Percentiles rank a stretch among this genome's conserved stretches.
Evolutionary conservation across 2,329 filamentous ascomycete genomes (phyloP).

Genomic region (Camptophora hylomeconis): DNA sequence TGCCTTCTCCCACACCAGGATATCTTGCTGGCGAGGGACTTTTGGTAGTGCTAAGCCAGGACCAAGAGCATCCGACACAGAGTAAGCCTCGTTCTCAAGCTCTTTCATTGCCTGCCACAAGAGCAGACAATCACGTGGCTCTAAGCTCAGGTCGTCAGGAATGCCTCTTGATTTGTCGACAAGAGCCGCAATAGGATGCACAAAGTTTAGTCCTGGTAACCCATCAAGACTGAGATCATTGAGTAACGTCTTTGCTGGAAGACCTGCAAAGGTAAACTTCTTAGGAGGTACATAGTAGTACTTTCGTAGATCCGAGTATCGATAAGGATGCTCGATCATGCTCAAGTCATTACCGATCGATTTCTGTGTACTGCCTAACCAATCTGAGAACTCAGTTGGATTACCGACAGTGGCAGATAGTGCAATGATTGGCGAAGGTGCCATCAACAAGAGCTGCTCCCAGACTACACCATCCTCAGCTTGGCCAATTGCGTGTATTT

Average conservation of each 20-base stretch:
- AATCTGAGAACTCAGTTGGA: slow-evolving; percentile 53
- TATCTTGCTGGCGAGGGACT: slow-evolving; percentile 50
- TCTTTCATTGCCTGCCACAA: slow-evolving; percentile 54
- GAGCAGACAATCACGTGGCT: slow-evolving; percentile 56
- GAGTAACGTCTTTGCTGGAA: slow-evolving; percentile 29
- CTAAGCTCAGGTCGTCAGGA: slow-evolving; percentile 54
- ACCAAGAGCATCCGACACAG: slow-evolving; percentile 37
- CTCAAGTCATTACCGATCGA: slow-evolving; percentile 49
- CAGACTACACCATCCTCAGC: slow-evolving; percentile 63
- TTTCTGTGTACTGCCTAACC: slow-evolving; percentile 53
- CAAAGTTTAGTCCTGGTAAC: slow-evolving; percentile 39
- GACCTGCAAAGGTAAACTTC: slow-evolving; percentile 38
- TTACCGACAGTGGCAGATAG: slow-evolving; percentile 72
- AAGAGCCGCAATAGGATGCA: slow-evolving; percentile 55
- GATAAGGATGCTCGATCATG: slow-evolving; percentile 54
- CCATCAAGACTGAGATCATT: slow-evolving; percentile 35
- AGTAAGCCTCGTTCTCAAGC: slow-evolving; percentile 38
- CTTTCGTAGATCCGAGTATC: slow-evolving; percentile 69
- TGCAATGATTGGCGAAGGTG: slow-evolving; percentile 65
- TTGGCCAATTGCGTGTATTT: slow-evolving; percentile 69
- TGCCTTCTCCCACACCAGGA: slow-evolving; percentile 49
- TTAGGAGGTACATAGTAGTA: slow-evolving; percentile 49
- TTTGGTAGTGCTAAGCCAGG: slow-evolving; percentile 37
- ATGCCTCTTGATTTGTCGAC: slow-evolving; percentile 49
- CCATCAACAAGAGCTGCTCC: slow-evolving; percentile 63